These are phyloP conservation scores for Gaertneriomyces sp. DNA, from an alignment of 192 early-diverging fungal genomes.

Conservation along the genomic window DNA sequence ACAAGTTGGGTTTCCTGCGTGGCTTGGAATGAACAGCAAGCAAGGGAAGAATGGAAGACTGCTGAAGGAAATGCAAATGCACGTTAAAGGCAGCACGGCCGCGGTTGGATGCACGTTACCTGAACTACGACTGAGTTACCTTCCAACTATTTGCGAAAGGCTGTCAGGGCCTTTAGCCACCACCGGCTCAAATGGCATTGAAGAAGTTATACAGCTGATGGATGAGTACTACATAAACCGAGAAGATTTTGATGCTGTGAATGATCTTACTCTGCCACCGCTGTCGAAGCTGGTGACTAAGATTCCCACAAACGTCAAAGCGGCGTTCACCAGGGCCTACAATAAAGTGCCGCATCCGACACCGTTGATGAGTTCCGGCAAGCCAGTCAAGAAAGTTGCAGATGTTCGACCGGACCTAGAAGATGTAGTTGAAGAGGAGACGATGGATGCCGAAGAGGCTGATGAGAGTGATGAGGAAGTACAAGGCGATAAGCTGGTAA, in stretches of 20 bases:
- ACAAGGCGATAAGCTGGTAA: slow-evolving; percentile 43
- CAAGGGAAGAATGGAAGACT: slow-evolving; percentile 63
- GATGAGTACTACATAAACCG: slow-evolving; percentile 87
- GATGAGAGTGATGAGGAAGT: slow-evolving; percentile 61
- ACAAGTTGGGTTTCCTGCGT: slow-evolving; percentile 44
- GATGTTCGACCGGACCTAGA: slow-evolving; percentile 52
- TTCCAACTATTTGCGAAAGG: slow-evolving; percentile 69
- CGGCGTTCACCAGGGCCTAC: slow-evolving; percentile 66
- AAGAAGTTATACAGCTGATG: slow-evolving; percentile 77
- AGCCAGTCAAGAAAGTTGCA: slow-evolving; percentile 18
- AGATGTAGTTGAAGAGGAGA: slow-evolving; percentile 52
- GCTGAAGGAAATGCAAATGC: slow-evolving; percentile 81
- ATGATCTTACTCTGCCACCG: slow-evolving; percentile 69
- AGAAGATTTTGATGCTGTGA: slow-evolving; percentile 82
- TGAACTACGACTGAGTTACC: slow-evolving; percentile 84
- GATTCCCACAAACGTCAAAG: slow-evolving; percentile 65
- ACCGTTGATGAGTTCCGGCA: slow-evolving; percentile 50
- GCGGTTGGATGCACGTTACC: slow-evolving; percentile 65
- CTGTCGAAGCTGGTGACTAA: slow-evolving; percentile 46
- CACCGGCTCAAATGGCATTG: slow-evolving; percentile 52
- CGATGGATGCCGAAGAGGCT: slow-evolving; percentile 48
- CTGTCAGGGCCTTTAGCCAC: slow-evolving; percentile 3
- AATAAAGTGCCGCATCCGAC: slow-evolving; percentile 60
- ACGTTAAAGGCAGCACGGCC: slow-evolving; percentile 40
- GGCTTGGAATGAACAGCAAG: slow-evolving; percentile 89